phyloP scores from a whole-genome alignment of 75 land plant genomes.

The Picea glauca region DNA sequence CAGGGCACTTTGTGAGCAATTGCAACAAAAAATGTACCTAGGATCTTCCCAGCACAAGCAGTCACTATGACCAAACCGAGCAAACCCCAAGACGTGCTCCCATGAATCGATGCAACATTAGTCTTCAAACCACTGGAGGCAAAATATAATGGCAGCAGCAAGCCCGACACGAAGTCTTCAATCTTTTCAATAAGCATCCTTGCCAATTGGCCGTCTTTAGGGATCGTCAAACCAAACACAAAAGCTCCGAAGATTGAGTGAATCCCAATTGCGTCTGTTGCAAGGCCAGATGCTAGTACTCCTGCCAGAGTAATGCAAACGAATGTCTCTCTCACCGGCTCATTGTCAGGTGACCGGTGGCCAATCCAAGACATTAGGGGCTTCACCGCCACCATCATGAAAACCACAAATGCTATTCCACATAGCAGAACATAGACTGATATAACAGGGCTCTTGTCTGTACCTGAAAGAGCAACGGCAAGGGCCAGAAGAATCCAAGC shows the following conservation, averaged over 20 bases:
- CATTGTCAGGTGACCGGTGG: constrained; percentile 22
- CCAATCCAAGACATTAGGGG: constrained; percentile 45
- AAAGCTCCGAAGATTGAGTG: constrained; percentile 43
- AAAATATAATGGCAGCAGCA: constrained; percentile 61
- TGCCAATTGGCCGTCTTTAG: constrained; percentile 50
- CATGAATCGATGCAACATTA: constrained; percentile 37
- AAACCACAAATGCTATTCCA: constrained; percentile 38
- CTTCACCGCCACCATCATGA: constrained; percentile 38
- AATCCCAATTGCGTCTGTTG: constrained; percentile 47
- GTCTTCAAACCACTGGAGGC: constrained; percentile 67
- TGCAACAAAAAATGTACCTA: constrained; percentile 42
- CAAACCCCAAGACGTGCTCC: constrained; percentile 34
- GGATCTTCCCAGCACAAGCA: constrained; percentile 58
- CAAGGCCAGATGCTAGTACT: constrained; percentile 46
- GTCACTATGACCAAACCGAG: constrained; percentile 39
- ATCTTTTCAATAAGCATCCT: constrained; percentile 44
- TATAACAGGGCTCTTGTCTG: constrained; percentile 30
- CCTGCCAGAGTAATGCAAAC: constrained; percentile 41
- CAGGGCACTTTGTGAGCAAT: constrained; percentile 17
- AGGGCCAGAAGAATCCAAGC: constrained; percentile 67
- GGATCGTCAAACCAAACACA: constrained; percentile 46
- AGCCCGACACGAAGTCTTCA: constrained; percentile 54
- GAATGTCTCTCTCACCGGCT: constrained; percentile 36
- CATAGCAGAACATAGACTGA: constrained; percentile 42
- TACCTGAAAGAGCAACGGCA: constrained; percentile 63